These are phyloP conservation scores for Oehlia diaphana DNA, from an alignment of 192 early-diverging fungal species.

Conservation along the genomic window DNA sequence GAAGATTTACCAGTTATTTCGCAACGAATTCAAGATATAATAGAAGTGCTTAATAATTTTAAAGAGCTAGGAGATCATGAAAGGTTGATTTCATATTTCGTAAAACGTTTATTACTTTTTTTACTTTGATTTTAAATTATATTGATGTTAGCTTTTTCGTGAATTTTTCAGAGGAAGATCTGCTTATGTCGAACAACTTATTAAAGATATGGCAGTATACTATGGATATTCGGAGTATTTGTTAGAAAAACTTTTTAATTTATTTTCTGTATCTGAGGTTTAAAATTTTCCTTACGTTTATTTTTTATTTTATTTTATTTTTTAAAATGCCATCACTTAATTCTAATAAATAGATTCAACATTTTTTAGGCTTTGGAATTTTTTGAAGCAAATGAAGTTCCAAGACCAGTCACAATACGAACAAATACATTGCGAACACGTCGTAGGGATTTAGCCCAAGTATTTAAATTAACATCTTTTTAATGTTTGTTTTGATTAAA, in stretches of 20 bases:
- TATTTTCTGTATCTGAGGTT: slow-evolving; percentile 84
- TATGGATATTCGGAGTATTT: slow-evolving; percentile 95
- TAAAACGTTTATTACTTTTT: not conserved
- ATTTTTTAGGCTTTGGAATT: slow-evolving; percentile 78
- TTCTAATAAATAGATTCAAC: not conserved
- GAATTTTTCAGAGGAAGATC: slow-evolving; percentile 55
- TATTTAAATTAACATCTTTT: not conserved
- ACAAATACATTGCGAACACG: slow-evolving; percentile 96
- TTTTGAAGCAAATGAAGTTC: slow-evolving; percentile 98
- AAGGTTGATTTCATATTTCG: slow-evolving; percentile 33
- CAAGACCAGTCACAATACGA: slow-evolving; percentile 93
- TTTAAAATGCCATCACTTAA: not conserved
- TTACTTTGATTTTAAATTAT: not conserved
- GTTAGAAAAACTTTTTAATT: slow-evolving; percentile 86
- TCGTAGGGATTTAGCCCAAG: slow-evolving; percentile 90
- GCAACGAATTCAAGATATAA: slow-evolving; percentile 87
- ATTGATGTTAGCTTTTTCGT: not conserved
- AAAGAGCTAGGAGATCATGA: slow-evolving; percentile 74
- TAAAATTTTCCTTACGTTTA: not conserved
- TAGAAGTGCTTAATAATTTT: slow-evolving; percentile 90
- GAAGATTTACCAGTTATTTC: slow-evolving; percentile 73
- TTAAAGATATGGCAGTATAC: slow-evolving; percentile 89
- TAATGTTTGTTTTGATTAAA: not conserved
- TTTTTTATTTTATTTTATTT: not conserved
- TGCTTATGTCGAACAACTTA: slow-evolving; percentile 85